Conservation (phyloP, 805 yeast genomes). For the Suhomyces vadensis region DNA sequence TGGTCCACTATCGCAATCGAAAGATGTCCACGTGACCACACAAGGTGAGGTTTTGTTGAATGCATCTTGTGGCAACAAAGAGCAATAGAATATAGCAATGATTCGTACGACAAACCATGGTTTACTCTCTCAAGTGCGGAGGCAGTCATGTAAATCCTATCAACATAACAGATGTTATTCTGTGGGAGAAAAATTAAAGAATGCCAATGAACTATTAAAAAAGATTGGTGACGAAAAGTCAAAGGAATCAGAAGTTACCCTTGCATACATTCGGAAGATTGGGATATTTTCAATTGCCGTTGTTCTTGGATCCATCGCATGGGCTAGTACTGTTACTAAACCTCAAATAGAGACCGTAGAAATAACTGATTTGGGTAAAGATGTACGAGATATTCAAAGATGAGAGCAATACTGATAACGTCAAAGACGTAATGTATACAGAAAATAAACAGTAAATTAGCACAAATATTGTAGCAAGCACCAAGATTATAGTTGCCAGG, state of each 20-base stretch:
- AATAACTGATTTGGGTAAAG: constrained; percentile 22
- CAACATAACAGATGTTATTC: constrained; percentile 11
- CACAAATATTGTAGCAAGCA: neutral
- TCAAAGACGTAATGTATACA: constrained; percentile 2
- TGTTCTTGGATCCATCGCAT: constrained; percentile 28
- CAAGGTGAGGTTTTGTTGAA: no score
- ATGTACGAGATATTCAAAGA: constrained; percentile 14
- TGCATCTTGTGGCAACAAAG: neutral
- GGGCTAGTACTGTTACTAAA: constrained; percentile 24
- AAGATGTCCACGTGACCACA: no score
- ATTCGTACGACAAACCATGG: neutral
- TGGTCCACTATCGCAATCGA: no score
- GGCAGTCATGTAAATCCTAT: neutral
- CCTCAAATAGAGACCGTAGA: constrained; percentile 7
- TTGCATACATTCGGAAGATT: constrained; percentile 22
- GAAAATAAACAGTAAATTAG: neutral
- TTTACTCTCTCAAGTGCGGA: neutral
- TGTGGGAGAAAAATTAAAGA: constrained; percentile 18
- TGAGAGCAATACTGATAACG: neutral
- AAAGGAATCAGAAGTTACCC: constrained; percentile 28
- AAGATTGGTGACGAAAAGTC: constrained; percentile 37
- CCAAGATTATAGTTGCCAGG: neutral
- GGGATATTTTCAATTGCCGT: constrained; percentile 30
- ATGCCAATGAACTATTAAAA: constrained; percentile 26
- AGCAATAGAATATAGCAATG: neutral